Percentiles rank a stretch among this genome's conserved stretches.
These are phyloP conservation scores for Colletotrichum falcatum DNA, from an alignment of 2,329 filamentous ascomycete genomes.

Conservation along the genomic window DNA sequence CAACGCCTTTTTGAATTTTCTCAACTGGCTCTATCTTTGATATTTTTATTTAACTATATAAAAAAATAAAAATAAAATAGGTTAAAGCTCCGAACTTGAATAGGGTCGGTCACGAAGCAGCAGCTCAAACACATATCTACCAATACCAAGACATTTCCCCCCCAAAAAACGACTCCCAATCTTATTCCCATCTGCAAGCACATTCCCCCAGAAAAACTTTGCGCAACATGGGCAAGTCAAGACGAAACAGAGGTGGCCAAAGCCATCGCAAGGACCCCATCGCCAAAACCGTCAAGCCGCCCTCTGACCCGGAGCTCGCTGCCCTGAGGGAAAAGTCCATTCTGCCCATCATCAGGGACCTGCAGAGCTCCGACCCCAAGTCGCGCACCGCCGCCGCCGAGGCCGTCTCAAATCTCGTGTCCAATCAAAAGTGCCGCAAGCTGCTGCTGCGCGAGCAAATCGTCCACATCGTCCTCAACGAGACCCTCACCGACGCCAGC, in stretches of 20 bases:
- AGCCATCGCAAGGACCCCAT: constrained; percentile 66
- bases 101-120: constrained; percentile 30
- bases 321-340: constrained; percentile 73
- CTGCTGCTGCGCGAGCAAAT: constrained; percentile 75
- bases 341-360: constrained; percentile 70
- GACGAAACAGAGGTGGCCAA: constrained; percentile 63
- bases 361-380: constrained; percentile 70
- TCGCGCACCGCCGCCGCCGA: constrained; percentile 69
- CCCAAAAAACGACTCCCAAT: background rate
- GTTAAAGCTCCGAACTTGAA: constrained; percentile 11
- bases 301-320: constrained; percentile 72
- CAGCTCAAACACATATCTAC: background rate
- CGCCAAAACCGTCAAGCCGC: constrained; percentile 69
- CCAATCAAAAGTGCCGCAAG: constrained; percentile 72
- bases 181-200: background rate
- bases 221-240: constrained; percentile 68
- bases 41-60: background rate
- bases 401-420: constrained; percentile 71
- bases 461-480: constrained; percentile 71
- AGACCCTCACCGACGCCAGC: constrained; percentile 72
- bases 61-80: background rate
- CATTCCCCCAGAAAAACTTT: constrained; percentile 4
- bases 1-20: constrained; percentile 31
- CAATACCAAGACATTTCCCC: background rate
- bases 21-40: background rate